Conservation (phyloP, 2,329 filamentous ascomycete genomes). For the Aureobasidium uvarum region DNA sequence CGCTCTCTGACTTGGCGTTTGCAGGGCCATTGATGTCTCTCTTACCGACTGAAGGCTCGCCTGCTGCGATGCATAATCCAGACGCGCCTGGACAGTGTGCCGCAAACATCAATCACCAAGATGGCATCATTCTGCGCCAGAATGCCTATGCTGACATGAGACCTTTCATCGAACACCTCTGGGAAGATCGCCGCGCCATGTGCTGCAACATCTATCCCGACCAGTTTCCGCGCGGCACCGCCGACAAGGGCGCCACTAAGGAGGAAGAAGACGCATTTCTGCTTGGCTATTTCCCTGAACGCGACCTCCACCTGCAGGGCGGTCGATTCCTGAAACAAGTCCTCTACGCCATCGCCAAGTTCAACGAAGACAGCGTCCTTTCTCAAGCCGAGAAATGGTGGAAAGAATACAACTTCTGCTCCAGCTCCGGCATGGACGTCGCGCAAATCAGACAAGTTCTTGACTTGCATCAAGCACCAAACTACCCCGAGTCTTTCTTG, state of each 20-base stretch:
- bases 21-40: too few relatives aligned
- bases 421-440: conserved; percentile 30
- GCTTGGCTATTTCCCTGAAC: conserved; percentile 32
- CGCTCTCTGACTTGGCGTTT: too few relatives aligned
- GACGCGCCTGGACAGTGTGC: neutral
- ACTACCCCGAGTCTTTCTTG: conserved; percentile 29
- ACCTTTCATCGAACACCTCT: conserved; percentile 35
- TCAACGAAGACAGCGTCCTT: conserved; percentile 34
- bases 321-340: conserved; percentile 40
- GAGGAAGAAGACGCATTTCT: conserved; percentile 38
- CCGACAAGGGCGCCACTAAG: conserved; percentile 28
- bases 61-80: neutral
- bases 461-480: conserved; percentile 26
- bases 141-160: conserved; percentile 35
- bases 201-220: conserved; percentile 37
- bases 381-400: conserved; percentile 33
- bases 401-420: conserved; percentile 30
- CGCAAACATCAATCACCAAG: neutral
- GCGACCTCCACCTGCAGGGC: conserved; percentile 36
- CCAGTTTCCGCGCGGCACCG: conserved; percentile 35
- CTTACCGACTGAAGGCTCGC: neutral
- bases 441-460: conserved; percentile 33
- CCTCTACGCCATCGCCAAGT: conserved; percentile 36
- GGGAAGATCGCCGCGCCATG: conserved; percentile 31
- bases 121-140: conserved; percentile 35